Evolutionary conservation across 768 basidiomycete genomes (phyloP).

Genomic region (Clavulina sp.): DNA sequence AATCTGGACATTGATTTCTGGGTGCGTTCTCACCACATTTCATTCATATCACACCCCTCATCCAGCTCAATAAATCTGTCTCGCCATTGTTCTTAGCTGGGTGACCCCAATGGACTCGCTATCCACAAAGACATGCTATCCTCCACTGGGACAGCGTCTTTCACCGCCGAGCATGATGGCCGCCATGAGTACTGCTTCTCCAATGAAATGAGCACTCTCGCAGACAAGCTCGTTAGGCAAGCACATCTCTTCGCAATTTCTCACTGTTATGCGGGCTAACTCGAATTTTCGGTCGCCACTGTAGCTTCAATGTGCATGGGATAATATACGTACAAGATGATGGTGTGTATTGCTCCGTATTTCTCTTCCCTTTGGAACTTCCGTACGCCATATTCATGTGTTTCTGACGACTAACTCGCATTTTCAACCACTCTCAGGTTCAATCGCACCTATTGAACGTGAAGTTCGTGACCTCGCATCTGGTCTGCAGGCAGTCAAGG

Average conservation of each 20-base stretch:
- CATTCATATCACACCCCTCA: not conserved
- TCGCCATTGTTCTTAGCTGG: conserved; percentile 33
- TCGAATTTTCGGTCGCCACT: conserved; percentile 3
- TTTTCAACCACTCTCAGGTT: conserved; percentile 26
- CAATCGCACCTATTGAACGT: conserved; percentile 87
- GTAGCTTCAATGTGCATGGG: conserved; percentile 94
- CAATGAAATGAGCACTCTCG: conserved; percentile 93
- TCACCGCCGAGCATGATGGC: conserved; percentile 78
- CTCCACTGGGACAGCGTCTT: conserved; percentile 73
- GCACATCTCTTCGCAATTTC: conserved; percentile 11
- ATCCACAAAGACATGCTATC: conserved; percentile 71
- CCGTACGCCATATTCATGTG: not conserved
- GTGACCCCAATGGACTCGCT: conserved; percentile 50
- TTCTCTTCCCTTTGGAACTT: no score
- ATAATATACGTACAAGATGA: conserved; percentile 87
- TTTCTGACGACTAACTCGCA: not conserved
- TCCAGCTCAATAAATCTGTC: conserved; percentile 5
- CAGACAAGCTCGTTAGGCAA: conserved; percentile 88
- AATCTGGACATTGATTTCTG: conserved; percentile 96
- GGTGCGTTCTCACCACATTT: conserved; percentile 28
- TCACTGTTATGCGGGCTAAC: not conserved
- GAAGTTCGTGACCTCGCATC: conserved; percentile 77
- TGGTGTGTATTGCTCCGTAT: conserved; percentile 29
- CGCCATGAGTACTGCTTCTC: conserved; percentile 94
- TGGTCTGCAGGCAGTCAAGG: conserved; percentile 78